These are phyloP conservation scores for Polyporus tsugae DNA, from an alignment of 1,284 basidiomycete genomes.

Conservation along the genomic window DNA sequence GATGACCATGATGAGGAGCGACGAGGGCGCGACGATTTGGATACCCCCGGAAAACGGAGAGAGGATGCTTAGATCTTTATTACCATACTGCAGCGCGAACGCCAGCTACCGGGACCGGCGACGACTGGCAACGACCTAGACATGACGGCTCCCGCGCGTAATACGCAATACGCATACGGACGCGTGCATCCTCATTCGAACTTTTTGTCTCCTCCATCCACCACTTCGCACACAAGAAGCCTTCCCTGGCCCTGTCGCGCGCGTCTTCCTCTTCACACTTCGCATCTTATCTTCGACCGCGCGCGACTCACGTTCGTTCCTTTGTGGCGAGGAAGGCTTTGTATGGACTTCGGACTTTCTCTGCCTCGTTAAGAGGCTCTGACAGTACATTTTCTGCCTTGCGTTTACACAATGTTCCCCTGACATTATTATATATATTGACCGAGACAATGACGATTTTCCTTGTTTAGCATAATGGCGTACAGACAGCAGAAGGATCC, in stretches of 20 bases:
- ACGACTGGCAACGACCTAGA: conserved; percentile 22
- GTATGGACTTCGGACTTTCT: conserved; percentile 8
- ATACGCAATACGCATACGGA: conserved; percentile 5
- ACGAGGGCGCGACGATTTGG: conserved; percentile 3
- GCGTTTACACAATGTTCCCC: neutral
- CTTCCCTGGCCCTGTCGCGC: conserved; percentile 9
- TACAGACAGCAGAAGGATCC: neutral
- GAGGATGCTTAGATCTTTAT: conserved; percentile 27
- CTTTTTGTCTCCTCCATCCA: neutral
- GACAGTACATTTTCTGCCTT: neutral
- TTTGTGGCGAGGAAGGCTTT: neutral
- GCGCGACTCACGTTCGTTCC: conserved; percentile 5
- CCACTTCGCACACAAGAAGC: neutral
- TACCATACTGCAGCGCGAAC: conserved; percentile 22
- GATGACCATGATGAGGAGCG: conserved; percentile 4
- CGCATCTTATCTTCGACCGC: neutral
- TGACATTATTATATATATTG: conserved; percentile 13
- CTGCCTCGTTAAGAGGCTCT: conserved; percentile 2
- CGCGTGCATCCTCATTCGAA: neutral
- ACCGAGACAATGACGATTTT: neutral
- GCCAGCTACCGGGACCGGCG: conserved; percentile 12
- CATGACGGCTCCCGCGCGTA: conserved; percentile 1
- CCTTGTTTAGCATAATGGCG: neutral
- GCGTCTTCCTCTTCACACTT: neutral
- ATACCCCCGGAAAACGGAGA: conserved; percentile 11